Evolutionary conservation across 2,329 filamentous ascomycete genomes (phyloP), one percentile per base, ranked within the genome.

Genomic region (Colletotrichum kahawae): DNA sequence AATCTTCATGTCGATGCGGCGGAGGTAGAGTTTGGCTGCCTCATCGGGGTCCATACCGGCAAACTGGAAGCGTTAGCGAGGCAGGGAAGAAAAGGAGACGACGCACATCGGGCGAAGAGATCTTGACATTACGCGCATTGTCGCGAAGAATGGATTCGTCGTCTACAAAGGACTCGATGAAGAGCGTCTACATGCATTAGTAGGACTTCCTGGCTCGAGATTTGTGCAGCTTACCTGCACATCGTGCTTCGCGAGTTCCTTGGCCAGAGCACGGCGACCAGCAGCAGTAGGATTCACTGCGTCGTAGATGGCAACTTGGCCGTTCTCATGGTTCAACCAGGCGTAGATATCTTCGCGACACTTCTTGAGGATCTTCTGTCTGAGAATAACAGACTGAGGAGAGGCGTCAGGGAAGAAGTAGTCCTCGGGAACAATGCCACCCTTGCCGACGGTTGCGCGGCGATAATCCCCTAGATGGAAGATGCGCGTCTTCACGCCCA

Each of bases 361-460:
- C 83, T 97, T 98, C 86, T 98, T 98, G 24, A 99, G 89, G 68
- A 99, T 99, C 87, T 98, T 98, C 84, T 98, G 97, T 38, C 97
- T 93, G 65, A 99, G 88, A 78, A 98, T 92, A n/a, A 98, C 94
- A 2, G 97, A 98, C 14, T 94, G 92, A 5, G 96, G 95, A 31
- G 95, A 97, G 33, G 97, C 96, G 82, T 98, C 96, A 31, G 98
- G 94, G 83, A 96, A 98, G 87, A 99, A 99, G 84, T 99, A 99
- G 83, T 99, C 97, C 77, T 98, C 95, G 1, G 97, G 97, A 18
- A 99, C 94, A 72, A 96, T 92, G 71, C 93, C 93, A 16, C 93
- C 95, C 56, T 93, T 92, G 21, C 95, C 95, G 77, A 98, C 92
- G 18, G 96, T 98, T 36, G 95, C 96, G 82, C 97, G 92, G 78